A percentile compares a stretch with the other conserved stretches of the same genome.
Conservation (phyloP, 2,329 filamentous ascomycete species). For the Trematosphaeria pertusa region DNA sequence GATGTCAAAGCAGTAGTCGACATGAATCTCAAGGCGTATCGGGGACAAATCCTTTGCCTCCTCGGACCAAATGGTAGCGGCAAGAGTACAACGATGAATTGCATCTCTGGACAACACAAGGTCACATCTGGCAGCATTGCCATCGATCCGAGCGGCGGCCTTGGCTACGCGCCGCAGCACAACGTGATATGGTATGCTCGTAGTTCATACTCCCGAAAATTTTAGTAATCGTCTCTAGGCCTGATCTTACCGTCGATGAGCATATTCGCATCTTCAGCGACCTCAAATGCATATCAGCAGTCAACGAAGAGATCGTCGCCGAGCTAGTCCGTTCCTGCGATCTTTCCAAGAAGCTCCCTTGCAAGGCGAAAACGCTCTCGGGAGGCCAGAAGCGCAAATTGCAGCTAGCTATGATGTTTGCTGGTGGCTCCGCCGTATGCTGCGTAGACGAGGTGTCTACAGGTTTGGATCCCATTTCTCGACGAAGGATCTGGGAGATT, state of each 20-base stretch:
- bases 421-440: slow-evolving; percentile 82
- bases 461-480: slow-evolving; percentile 82
- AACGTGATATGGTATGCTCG: slow-evolving; percentile 30
- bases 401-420: slow-evolving; percentile 91
- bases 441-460: slow-evolving; percentile 89
- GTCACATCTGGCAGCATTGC: slow-evolving; percentile 27
- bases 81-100: slow-evolving; percentile 35
- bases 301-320: slow-evolving; percentile 59
- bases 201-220: background rate
- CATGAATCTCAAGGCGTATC: slow-evolving; percentile 27
- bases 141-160: slow-evolving; percentile 29
- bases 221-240: slow-evolving; percentile 12
- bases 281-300: slow-evolving; percentile 26
- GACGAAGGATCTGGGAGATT: slow-evolving; percentile 92
- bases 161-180: slow-evolving; percentile 36
- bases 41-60: slow-evolving; percentile 33
- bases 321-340: slow-evolving; percentile 65
- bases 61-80: slow-evolving; percentile 36
- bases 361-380: slow-evolving; percentile 76
- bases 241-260: slow-evolving; percentile 35
- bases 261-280: slow-evolving; percentile 39
- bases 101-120: slow-evolving; percentile 31
- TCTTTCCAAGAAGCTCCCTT: slow-evolving; percentile 73
- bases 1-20: slow-evolving; percentile 28
- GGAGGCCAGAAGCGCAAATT: slow-evolving; percentile 91